Base-by-base conservation (phyloP, 495 filamentous ascomycete species). In the Xylaria flabelliformis region DNA sequence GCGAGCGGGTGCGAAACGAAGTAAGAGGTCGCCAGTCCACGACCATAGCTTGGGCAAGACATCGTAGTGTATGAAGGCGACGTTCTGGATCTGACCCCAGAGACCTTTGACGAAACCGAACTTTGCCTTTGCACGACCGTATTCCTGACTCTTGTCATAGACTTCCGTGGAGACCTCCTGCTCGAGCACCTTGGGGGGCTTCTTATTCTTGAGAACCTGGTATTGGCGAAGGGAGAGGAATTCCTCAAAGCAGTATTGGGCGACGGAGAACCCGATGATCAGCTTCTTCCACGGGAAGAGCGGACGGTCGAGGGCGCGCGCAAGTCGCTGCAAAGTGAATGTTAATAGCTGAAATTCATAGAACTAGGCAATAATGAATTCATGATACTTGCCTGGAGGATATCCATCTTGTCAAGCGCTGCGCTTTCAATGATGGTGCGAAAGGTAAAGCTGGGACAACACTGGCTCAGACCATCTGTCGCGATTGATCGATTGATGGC, bases 281-380 rank as follows among this genome's bases (percentile, higher is more conserved):
- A 99, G 89, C 78, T 88, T 90, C 90, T 98, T 99, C 96, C 96
- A 99, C 66, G 97, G 95, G 84, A 98, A 96, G 74, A 91, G 84
- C 66, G 96, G 95, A 75, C 93, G 90, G 86, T 99, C 97, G 61
- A 98, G 90, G 79, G 91, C 88, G 81, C 89, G 88, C 75, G 94
- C 93, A 70, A 98, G 89, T 85, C 93, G 91, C 95, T 97, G 80
- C 73, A 26, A 42, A 26, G 36, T 19, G n/a, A 21, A 44, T 59
- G 63, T 65, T 59, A 71, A 29, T 39, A 4, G 50, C 29, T 17
- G 32, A 34, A 56, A 53, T 17, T 55, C 12, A 48, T 32, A 8
- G 24, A 13, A 2, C 8, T 24, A 1, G n/a, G 3, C 9, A 10
- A 36, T 6, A 36, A 19, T 36, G 36, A 29, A 1, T 29, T 44